Percentiles rank a stretch among this genome's conserved stretches.
phyloP scores from a whole-genome alignment of 1,284 basidiomycete genomes.

The Meira miltonrushii region DNA sequence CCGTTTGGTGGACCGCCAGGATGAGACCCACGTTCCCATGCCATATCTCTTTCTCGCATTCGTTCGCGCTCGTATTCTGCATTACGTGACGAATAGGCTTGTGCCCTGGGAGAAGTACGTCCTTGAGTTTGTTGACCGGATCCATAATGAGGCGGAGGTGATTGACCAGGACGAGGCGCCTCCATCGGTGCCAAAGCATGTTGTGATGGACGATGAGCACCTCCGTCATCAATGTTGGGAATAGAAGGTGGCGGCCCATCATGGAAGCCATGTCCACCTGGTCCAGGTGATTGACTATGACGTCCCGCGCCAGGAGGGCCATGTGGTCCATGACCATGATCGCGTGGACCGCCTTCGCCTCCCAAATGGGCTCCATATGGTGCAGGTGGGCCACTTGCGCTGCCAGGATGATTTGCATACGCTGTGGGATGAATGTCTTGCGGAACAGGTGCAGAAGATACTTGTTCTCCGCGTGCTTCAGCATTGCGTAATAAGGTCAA shows the following conservation, averaged over 20 bases:
- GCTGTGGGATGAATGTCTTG: constrained; percentile 93
- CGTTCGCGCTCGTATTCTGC: constrained; percentile 29
- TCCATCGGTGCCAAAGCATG: constrained; percentile 20
- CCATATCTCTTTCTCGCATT: constrained; percentile 29
- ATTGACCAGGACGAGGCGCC: constrained; percentile 4
- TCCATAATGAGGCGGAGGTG: not conserved
- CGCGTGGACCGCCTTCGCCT: not conserved
- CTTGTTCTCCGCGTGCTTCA: constrained; percentile 69
- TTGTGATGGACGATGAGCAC: constrained; percentile 19
- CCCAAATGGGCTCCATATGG: constrained; percentile 13
- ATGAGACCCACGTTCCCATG: constrained; percentile 19
- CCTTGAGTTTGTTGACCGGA: not conserved
- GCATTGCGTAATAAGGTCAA: constrained; percentile 66
- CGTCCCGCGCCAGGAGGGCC: constrained; percentile 14
- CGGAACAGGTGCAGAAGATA: constrained; percentile 77
- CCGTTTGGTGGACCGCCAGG: too few species aligned
- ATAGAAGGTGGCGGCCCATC: constrained; percentile 26
- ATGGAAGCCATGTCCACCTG: constrained; percentile 20
- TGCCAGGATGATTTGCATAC: constrained; percentile 56
- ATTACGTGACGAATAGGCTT: constrained; percentile 10
- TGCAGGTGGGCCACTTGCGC: constrained; percentile 35
- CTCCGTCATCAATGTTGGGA: constrained; percentile 32
- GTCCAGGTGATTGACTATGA: constrained; percentile 27
- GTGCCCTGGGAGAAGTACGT: constrained; percentile 10
- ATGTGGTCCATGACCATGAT: constrained; percentile 3